Percentiles rank a stretch among this genome's conserved stretches.
Evolutionary conservation across 352 stramenopile genomes (phyloP).

Genomic region (Thraustochytrium striatum): DNA sequence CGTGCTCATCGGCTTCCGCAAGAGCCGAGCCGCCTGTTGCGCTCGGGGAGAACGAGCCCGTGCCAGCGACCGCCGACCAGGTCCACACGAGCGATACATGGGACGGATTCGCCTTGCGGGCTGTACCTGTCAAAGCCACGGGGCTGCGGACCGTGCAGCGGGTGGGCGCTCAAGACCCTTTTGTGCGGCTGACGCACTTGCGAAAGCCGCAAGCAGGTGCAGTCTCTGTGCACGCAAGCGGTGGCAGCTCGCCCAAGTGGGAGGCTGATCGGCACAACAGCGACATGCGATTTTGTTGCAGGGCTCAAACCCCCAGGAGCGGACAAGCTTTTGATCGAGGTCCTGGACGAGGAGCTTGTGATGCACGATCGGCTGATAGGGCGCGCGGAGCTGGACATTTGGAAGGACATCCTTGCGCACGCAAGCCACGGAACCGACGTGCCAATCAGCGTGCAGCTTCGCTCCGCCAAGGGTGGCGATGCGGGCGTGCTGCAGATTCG

Average conservation of each 20-base stretch:
- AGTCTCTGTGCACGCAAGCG: not conserved
- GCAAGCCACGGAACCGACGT: slow-evolving; percentile 4
- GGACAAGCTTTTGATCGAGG: slow-evolving; percentile 12
- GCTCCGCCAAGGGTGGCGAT: not conserved
- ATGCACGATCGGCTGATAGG: slow-evolving; percentile 6
- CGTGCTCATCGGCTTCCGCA: not conserved
- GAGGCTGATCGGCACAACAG: not conserved
- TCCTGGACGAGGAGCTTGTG: slow-evolving; percentile 2
- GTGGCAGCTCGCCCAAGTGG: not conserved
- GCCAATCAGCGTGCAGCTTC: slow-evolving; percentile 1
- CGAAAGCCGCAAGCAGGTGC: not conserved
- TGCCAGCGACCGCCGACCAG: not conserved
- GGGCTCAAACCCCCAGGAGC: not conserved
- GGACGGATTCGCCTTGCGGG: not conserved
- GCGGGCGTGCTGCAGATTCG: slow-evolving; percentile 20
- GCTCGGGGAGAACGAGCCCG: no score
- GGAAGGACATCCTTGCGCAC: slow-evolving; percentile 2
- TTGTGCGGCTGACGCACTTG: slow-evolving; percentile 18
- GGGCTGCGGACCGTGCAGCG: not conserved
- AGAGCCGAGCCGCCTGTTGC: not conserved
- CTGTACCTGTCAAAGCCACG: not conserved
- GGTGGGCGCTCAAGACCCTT: slow-evolving; percentile 7
- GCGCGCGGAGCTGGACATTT: not conserved
- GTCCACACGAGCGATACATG: not conserved
- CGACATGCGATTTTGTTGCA: slow-evolving; percentile 14